Evolutionary conservation across 768 basidiomycete genomes (phyloP).

Genomic region (Lentinus brumalis): DNA sequence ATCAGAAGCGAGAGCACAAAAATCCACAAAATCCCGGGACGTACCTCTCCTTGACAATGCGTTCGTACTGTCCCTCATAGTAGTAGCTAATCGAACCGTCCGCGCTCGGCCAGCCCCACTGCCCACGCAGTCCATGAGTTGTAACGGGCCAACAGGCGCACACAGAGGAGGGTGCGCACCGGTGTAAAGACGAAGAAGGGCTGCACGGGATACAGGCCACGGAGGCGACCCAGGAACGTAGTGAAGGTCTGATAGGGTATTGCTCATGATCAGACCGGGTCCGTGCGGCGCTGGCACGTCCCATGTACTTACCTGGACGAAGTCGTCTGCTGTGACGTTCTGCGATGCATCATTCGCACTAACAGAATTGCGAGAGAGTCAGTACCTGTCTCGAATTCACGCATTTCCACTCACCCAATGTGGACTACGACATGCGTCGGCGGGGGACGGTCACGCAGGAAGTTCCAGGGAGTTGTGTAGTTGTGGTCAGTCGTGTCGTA

Average conservation of each 20-base stretch:
- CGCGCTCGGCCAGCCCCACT: constrained; percentile 61
- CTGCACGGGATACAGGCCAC: constrained; percentile 44
- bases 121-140: neutral
- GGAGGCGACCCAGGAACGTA: constrained; percentile 46
- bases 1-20: neutral
- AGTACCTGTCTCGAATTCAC: neutral
- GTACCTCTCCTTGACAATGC: constrained; percentile 45
- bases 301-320: constrained; percentile 39
- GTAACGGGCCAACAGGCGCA: neutral
- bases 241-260: constrained; percentile 44
- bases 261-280: neutral
- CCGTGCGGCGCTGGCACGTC: neutral
- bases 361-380: neutral
- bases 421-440: constrained; percentile 59
- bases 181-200: constrained; percentile 59
- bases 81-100: constrained; percentile 49
- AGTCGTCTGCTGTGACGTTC: constrained; percentile 44
- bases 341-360: constrained; percentile 62
- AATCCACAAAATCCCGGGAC: neutral
- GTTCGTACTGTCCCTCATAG: constrained; percentile 48
- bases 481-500: constrained; percentile 58
- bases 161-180: constrained; percentile 29
- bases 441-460: constrained; percentile 46
- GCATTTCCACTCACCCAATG: constrained; percentile 43
- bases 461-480: constrained; percentile 62